Evolutionary conservation across 805 yeast genomes (phyloP), one percentile per base, ranked within the genome.

Genomic region (Candida vaughaniae): DNA sequence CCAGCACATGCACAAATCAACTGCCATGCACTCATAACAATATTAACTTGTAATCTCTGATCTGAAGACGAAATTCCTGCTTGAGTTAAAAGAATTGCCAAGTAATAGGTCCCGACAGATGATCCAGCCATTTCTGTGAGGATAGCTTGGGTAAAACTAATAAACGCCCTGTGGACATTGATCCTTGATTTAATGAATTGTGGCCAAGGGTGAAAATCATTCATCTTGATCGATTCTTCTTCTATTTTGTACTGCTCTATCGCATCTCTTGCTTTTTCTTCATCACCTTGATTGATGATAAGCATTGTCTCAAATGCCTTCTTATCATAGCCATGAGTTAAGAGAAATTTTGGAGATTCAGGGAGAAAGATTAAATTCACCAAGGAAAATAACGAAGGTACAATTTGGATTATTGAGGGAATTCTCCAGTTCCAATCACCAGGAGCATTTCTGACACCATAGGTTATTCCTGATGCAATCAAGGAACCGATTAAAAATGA

Each of bases 271-370:
- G 41, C 18, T 15, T 17, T 15, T 19, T 25, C 25, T 14, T 18
- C 12, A 12, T 42, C 43, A 19, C 15, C 17, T 7, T 29, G 12
- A 16, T 38, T 7, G 15, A 33, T 31, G 12, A 43, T 43, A 28
- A 20, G 16, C 7, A 46, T 25, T 5, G 35, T 41, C 26, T 43
- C 46, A 4, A 31, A 30, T 9, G 58, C 56, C 17, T 36, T 20
- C 5, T 37, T 43, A 12, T 43, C 28, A 5, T 39, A 35, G 3
- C 55, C 57, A 17, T 45, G 45, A 14, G 38, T 20, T 4, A 48
- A 26, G 15, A 42, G 43, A 29, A 15, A 52, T 23, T 55, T 37
- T 19, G 58, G 58, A 0, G 52, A 46, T 32, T 53, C 58, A 4
- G 57, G 56, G 8, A 51, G 32, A 22, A 46, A 32, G 30, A 47